Evolutionary conservation across 768 basidiomycete species (phyloP).

Genomic region (Mycena rosella): DNA sequence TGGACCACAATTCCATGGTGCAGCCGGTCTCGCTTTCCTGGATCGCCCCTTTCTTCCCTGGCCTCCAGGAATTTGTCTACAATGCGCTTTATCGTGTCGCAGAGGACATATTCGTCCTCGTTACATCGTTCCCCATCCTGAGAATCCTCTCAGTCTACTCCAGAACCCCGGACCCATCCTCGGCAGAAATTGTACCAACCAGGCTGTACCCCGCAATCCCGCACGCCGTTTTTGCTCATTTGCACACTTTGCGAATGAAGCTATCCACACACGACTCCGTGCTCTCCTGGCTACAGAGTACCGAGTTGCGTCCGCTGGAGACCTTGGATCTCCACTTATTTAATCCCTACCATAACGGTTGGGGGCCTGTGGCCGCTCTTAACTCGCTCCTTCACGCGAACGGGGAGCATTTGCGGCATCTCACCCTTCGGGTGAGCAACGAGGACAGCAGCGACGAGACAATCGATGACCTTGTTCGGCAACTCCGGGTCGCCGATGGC

Average conservation of each 20-base stretch:
- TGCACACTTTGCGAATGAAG: slow-evolving; percentile 18
- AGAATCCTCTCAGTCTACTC: slow-evolving; percentile 15
- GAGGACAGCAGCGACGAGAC: slow-evolving; percentile 11
- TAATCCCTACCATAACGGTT: slow-evolving; percentile 25
- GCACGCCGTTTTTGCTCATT: slow-evolving; percentile 12
- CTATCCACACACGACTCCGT: slow-evolving; percentile 10
- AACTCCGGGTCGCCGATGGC: background rate
- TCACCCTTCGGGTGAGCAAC: slow-evolving; percentile 4
- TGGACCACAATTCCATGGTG: slow-evolving; percentile 7
- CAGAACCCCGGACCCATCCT: background rate
- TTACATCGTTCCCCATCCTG: slow-evolving; percentile 7
- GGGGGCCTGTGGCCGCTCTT: slow-evolving; percentile 18
- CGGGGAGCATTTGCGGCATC: background rate
- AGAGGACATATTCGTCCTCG: slow-evolving; percentile 14
- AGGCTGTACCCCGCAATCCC: background rate
- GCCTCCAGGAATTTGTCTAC: slow-evolving; percentile 29
- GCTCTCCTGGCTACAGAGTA: slow-evolving; percentile 9
- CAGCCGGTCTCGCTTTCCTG: slow-evolving; percentile 21
- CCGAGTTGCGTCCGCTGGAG: background rate
- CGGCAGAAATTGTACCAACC: too few species aligned
- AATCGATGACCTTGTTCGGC: background rate
- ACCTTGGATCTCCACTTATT: slow-evolving; percentile 12
- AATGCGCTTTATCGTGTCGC: slow-evolving; percentile 17
- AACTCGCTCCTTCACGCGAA: slow-evolving; percentile 10
- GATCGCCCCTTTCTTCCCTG: slow-evolving; percentile 27